A percentile compares a stretch with the other conserved stretches of the same genome.
These are phyloP conservation scores for Medicago lupulina DNA, from an alignment of 306 rosid genomes.

Conservation along the genomic window DNA sequence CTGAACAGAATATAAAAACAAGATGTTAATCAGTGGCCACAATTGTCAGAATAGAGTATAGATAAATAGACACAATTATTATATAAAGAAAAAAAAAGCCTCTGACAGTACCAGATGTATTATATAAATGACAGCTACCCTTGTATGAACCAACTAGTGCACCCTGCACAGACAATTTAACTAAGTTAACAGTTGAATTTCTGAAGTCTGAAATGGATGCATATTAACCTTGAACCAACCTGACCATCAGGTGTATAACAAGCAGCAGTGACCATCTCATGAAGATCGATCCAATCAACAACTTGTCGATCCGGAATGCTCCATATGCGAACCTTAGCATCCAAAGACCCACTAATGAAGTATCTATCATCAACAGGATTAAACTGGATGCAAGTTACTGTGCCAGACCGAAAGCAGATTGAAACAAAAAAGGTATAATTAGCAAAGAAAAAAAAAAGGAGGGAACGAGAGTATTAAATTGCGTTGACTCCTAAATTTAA, in stretches of 20 bases:
- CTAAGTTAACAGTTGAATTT: constrained; percentile 28
- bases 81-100: constrained; percentile 3
- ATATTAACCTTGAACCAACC: constrained; percentile 62
- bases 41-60: constrained; percentile 23
- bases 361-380: constrained; percentile 96
- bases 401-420: constrained; percentile 54
- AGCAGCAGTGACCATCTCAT: constrained; percentile 99
- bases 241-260: constrained; percentile 99
- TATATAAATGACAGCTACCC: constrained; percentile 92
- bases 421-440: constrained; percentile 47
- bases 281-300: constrained; percentile 95
- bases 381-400: constrained; percentile 99
- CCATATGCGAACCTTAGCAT: constrained; percentile 98
- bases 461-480: constrained; percentile 2
- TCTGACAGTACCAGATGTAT: constrained; percentile 71
- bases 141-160: constrained; percentile 94
- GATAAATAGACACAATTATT: background rate
- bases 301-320: constrained; percentile 93
- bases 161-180: constrained; percentile 67
- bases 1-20: constrained; percentile 53
- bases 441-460: constrained; percentile 45
- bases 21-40: constrained; percentile 36
- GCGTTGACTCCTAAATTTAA: constrained; percentile 36
- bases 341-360: constrained; percentile 99
- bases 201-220: constrained; percentile 17